Evolutionary conservation across 1,284 basidiomycete species (phyloP).

Genomic region (Irpex sp.): DNA sequence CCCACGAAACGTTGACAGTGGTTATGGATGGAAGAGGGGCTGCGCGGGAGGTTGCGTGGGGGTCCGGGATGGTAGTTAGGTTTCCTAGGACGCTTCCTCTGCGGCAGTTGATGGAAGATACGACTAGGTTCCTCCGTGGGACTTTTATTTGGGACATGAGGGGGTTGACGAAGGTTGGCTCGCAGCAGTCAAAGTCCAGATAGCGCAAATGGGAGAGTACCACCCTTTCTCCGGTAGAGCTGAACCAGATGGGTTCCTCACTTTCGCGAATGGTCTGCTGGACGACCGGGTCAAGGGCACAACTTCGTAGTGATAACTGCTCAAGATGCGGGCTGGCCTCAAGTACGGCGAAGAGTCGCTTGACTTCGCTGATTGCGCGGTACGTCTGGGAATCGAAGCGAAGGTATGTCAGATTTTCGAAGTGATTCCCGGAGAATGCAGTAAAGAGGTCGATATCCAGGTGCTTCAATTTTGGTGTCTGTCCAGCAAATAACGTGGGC

Average conservation of each 20-base stretch:
- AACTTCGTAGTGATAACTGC: not conserved
- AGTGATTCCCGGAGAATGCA: not conserved
- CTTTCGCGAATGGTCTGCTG: not conserved
- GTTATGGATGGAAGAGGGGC: not conserved
- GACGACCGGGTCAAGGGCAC: not conserved
- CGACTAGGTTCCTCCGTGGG: not conserved
- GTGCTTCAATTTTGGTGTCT: not conserved
- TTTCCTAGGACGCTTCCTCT: not conserved
- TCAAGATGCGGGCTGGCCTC: conserved; percentile 3
- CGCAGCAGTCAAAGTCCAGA: not conserved
- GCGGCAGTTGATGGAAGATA: not conserved
- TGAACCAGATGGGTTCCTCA: not conserved
- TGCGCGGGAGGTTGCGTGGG: not conserved
- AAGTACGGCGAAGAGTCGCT: conserved; percentile 3
- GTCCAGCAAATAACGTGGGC: not conserved
- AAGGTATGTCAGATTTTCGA: not conserved
- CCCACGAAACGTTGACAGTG: not conserved
- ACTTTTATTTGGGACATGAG: not conserved
- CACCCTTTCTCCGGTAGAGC: not conserved
- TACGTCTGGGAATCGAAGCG: not conserved
- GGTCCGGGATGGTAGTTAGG: not conserved
- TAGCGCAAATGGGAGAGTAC: not conserved
- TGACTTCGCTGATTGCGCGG: not conserved
- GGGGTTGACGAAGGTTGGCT: not conserved
- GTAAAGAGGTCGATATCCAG: not conserved